A percentile compares a stretch with the other conserved stretches of the same genome.
These are phyloP conservation scores for Acanthamoeba rhysodes DNA, from an alignment of 208 protist genomes.

Conservation along the genomic window DNA sequence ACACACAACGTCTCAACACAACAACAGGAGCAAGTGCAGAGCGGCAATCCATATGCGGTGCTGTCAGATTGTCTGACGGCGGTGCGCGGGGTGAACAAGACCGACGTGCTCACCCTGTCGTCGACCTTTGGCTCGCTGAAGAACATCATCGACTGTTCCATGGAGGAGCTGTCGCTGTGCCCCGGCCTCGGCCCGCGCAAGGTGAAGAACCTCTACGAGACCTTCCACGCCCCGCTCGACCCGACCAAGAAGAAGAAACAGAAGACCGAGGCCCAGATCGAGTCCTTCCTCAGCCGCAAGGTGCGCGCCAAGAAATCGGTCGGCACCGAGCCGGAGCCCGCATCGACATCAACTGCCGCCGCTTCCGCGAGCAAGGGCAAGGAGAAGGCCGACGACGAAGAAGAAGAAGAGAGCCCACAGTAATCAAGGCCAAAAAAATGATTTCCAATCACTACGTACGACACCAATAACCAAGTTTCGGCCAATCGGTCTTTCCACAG, in stretches of 20 bases:
- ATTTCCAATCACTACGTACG: too few species aligned
- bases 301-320: background rate
- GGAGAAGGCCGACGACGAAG: background rate
- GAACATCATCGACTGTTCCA: conserved; percentile 38
- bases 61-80: conserved; percentile 78
- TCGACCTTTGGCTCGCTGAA: conserved; percentile 73
- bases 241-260: background rate
- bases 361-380: background rate
- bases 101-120: conserved; percentile 81
- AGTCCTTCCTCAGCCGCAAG: conserved; percentile 42
- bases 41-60: background rate
- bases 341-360: background rate
- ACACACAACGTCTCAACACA: background rate
- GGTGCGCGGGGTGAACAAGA: conserved; percentile 83
- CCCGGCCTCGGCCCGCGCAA: conserved; percentile 74
- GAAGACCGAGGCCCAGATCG: conserved; percentile 40
- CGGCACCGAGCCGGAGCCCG: too few species aligned
- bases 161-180: conserved; percentile 68
- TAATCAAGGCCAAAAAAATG: too few species aligned
- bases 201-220: conserved; percentile 42
- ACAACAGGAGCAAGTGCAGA: conserved; percentile 42
- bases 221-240: conserved; percentile 67
- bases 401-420: background rate
- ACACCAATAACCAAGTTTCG: too few species aligned
- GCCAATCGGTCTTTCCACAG: too few species aligned